Evolutionary conservation across 1,284 basidiomycete genomes (phyloP).

Genomic region (Gomphus bonarii): DNA sequence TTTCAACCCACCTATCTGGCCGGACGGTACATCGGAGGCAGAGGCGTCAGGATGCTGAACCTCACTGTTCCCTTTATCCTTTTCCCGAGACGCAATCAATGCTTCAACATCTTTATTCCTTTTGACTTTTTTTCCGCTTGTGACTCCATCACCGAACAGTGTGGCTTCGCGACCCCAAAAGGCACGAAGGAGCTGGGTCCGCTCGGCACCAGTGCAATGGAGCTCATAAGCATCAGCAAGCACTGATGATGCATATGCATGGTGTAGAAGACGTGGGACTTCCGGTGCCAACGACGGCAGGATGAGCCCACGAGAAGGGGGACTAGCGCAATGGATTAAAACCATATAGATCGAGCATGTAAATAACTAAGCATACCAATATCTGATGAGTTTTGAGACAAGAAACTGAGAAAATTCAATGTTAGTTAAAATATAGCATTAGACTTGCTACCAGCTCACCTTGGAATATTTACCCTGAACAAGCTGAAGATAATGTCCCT

Average conservation of each 20-base stretch:
- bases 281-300: conserved; percentile 67
- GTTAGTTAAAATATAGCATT: neutral
- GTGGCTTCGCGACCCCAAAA: conserved; percentile 83
- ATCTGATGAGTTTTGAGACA: conserved; percentile 72
- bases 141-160: conserved; percentile 45
- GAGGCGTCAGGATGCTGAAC: neutral
- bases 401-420: conserved; percentile 51
- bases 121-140: conserved; percentile 31
- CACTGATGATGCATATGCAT: conserved; percentile 73
- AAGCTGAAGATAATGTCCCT: conserved; percentile 67
- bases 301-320: conserved; percentile 60
- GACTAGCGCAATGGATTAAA: conserved; percentile 28
- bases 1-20: conserved; percentile 34
- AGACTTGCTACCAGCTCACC: conserved; percentile 28
- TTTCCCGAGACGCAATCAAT: conserved; percentile 26
- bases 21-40: neutral
- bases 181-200: conserved; percentile 67
- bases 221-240: conserved; percentile 83
- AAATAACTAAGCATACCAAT: conserved; percentile 22
- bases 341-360: neutral
- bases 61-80: conserved; percentile 38
- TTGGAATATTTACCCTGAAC: conserved; percentile 86
- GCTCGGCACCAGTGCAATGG: conserved; percentile 74
- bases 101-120: conserved; percentile 2
- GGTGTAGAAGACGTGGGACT: conserved; percentile 65